phyloP scores from a whole-genome alignment of 2,329 filamentous ascomycete genomes.

The Biscogniauxia mediterranea region DNA sequence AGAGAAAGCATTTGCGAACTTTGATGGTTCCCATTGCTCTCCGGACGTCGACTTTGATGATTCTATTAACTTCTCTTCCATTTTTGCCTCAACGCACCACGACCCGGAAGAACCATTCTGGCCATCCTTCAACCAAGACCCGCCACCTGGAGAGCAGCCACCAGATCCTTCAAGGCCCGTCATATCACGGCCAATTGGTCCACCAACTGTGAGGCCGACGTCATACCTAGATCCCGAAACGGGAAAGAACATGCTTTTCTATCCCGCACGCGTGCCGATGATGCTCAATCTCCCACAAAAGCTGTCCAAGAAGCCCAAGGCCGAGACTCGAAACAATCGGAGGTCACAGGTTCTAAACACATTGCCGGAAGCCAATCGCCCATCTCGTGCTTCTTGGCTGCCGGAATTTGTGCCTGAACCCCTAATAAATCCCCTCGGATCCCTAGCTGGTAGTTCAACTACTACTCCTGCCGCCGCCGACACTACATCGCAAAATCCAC shows the following conservation, averaged over 20 bases:
- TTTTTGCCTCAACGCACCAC: slow-evolving; percentile 16
- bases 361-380: slow-evolving; percentile 47
- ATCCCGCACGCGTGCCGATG: slow-evolving; percentile 89
- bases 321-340: slow-evolving; percentile 63
- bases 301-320: slow-evolving; percentile 70
- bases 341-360: slow-evolving; percentile 70
- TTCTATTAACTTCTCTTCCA: slow-evolving; percentile 24
- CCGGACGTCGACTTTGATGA: slow-evolving; percentile 44
- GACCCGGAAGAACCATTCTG: slow-evolving; percentile 21
- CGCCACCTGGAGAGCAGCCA: slow-evolving; percentile 20
- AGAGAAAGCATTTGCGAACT: slow-evolving; percentile 70
- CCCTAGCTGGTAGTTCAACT: slow-evolving; percentile 1
- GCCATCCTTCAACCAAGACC: slow-evolving; percentile 19
- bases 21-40: slow-evolving; percentile 76
- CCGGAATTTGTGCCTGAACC: slow-evolving; percentile 30
- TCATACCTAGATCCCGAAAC: slow-evolving; percentile 64
- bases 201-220: slow-evolving; percentile 41
- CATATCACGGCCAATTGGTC: slow-evolving; percentile 34
- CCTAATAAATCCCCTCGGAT: slow-evolving; percentile 33
- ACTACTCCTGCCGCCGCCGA: neutral
- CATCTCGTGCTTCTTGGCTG: slow-evolving; percentile 31
- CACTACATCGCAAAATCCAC: neutral
- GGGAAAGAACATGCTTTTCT: slow-evolving; percentile 84
- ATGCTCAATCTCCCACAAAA: slow-evolving; percentile 92
- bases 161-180: slow-evolving; percentile 18